A percentile compares a stretch with the other conserved stretches of the same genome.
These are phyloP conservation scores for Senecio squalidus DNA, from an alignment of 140 eudicot genomes.

Conservation along the genomic window DNA sequence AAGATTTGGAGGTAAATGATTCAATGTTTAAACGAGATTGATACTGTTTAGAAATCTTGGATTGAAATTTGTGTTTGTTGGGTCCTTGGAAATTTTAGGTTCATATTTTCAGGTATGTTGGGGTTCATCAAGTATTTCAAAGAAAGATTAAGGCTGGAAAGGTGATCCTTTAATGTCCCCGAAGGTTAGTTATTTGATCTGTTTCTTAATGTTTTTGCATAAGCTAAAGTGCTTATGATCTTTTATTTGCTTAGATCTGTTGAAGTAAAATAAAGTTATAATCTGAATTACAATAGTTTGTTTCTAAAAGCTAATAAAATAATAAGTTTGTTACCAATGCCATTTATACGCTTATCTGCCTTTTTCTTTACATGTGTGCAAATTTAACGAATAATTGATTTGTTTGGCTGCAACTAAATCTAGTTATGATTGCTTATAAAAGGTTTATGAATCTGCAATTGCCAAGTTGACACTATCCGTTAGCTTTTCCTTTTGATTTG, in stretches of 20 bases:
- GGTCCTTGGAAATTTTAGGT: not conserved
- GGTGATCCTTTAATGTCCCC: constrained; percentile 10
- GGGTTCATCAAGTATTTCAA: not conserved
- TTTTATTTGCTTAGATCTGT: not conserved
- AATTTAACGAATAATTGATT: no score
- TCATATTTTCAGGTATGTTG: constrained; percentile 13
- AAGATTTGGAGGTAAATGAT: constrained; percentile 19
- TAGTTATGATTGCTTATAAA: no score
- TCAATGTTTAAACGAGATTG: constrained; percentile 16
- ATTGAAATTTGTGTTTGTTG: not conserved
- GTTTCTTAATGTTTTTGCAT: constrained; percentile 3
- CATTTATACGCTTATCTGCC: no score
- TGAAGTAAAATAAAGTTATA: no score
- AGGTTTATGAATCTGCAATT: no score
- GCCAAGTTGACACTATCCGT: no score
- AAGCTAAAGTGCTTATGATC: constrained; percentile 10
- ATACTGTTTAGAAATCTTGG: constrained; percentile 6
- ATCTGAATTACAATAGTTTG: no score
- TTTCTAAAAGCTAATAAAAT: no score
- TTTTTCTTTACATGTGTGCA: no score
- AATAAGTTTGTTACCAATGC: no score
- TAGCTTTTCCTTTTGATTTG: no score
- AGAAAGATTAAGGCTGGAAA: constrained; percentile 5
- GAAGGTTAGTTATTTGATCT: constrained; percentile 18
- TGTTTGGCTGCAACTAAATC: no score